Evolutionary conservation across 768 basidiomycete genomes (phyloP).

Genomic region (Amanita rimosa): DNA sequence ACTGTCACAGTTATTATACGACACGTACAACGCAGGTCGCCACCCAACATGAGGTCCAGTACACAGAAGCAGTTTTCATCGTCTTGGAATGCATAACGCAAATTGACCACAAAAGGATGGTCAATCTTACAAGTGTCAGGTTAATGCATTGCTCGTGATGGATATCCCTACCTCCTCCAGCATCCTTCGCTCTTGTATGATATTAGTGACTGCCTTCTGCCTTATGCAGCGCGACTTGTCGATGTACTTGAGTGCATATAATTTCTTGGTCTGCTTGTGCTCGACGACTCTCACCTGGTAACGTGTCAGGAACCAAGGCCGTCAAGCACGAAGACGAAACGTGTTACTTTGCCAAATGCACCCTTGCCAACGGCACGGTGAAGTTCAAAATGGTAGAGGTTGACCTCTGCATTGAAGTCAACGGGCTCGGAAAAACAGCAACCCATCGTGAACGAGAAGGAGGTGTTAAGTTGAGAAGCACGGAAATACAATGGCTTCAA

Average conservation of each 20-base stretch:
- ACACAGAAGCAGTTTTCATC: constrained; percentile 98
- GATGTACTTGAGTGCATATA: constrained; percentile 97
- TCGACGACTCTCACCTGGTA: constrained; percentile 90
- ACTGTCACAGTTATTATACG: constrained; percentile 2
- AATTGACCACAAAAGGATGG: constrained; percentile 81
- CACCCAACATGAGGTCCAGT: constrained; percentile 92
- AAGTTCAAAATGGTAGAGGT: constrained; percentile 94
- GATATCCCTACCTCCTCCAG: constrained; percentile 68
- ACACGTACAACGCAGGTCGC: constrained; percentile 79
- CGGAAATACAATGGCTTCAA: constrained; percentile 25
- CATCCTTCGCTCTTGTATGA: constrained; percentile 87
- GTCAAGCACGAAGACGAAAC: constrained; percentile 1
- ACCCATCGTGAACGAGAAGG: constrained; percentile 41
- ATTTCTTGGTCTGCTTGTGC: constrained; percentile 84
- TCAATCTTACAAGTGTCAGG: constrained; percentile 45
- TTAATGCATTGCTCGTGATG: constrained; percentile 2
- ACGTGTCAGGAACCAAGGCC: background rate
- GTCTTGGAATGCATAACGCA: constrained; percentile 95
- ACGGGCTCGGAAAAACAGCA: constrained; percentile 66
- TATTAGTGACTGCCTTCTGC: constrained; percentile 86
- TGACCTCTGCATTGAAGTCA: constrained; percentile 78
- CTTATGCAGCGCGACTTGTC: constrained; percentile 89
- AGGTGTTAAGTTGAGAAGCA: constrained; percentile 13
- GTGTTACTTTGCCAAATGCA: constrained; percentile 90
- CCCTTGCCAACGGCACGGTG: constrained; percentile 94